These are phyloP conservation scores for Shiraia bambusicola DNA, from an alignment of 2,329 filamentous ascomycete genomes.

Conservation along the genomic window DNA sequence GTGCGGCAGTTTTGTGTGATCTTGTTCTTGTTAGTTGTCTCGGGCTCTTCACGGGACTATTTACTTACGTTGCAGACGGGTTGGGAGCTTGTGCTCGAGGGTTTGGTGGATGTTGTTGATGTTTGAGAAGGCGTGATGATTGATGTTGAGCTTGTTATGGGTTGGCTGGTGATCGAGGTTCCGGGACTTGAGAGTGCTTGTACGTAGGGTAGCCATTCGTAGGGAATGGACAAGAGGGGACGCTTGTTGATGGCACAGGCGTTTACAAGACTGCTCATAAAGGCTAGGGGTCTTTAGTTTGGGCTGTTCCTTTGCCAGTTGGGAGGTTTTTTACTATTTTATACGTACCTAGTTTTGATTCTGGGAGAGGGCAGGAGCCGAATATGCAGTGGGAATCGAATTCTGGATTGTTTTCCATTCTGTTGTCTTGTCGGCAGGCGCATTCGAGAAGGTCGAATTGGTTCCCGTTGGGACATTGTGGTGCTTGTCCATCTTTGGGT, in stretches of 20 bases:
- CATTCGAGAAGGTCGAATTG: slow-evolving; percentile 2
- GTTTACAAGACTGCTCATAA: slow-evolving; percentile 4
- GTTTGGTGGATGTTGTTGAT: background rate
- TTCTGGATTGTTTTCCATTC: slow-evolving; percentile 3
- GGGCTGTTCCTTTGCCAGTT: too few relatives aligned
- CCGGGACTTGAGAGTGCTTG: background rate
- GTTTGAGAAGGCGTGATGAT: background rate
- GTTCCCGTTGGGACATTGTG: background rate
- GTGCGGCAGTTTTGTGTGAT: slow-evolving; percentile 14
- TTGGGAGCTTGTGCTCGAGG: background rate
- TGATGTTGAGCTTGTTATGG: background rate
- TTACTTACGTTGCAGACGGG: slow-evolving; percentile 12
- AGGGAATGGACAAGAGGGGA: slow-evolving; percentile 1
- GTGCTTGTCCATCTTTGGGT: background rate
- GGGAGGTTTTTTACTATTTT: too few relatives aligned
- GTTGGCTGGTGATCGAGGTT: background rate
- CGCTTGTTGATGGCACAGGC: slow-evolving; percentile 1
- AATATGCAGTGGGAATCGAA: slow-evolving; percentile 10
- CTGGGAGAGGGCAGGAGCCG: slow-evolving; percentile 7
- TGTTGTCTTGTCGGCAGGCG: slow-evolving; percentile 2
- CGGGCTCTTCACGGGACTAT: too few relatives aligned
- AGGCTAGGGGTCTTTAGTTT: too few relatives aligned
- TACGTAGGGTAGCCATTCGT: slow-evolving; percentile 8
- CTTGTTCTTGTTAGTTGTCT: slow-evolving; percentile 3
- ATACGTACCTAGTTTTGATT: too few relatives aligned